phyloP scores from a whole-genome alignment of 2,329 filamentous ascomycete species.

The Metarhizium brunneum region DNA sequence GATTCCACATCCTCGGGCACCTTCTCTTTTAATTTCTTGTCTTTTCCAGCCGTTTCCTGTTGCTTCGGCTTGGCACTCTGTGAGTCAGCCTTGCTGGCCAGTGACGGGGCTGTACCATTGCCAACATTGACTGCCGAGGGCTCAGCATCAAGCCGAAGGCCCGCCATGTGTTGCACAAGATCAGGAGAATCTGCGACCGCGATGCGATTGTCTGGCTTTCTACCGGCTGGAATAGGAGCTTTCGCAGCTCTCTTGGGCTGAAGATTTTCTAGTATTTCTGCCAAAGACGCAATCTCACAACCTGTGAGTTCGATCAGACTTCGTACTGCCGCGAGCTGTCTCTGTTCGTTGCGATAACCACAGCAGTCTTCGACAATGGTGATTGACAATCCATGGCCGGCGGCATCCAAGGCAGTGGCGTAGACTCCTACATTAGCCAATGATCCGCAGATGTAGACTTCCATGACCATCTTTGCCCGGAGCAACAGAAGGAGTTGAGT shows the following conservation, averaged over 20 bases:
- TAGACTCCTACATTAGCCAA: constrained; percentile 83
- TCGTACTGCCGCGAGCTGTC: constrained; percentile 62
- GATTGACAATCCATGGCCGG: constrained; percentile 77
- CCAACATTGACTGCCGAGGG: constrained; percentile 12
- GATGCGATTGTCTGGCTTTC: neutral
- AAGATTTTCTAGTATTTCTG: constrained; percentile 41
- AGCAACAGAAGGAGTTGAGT: constrained; percentile 67
- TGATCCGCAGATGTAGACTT: constrained; percentile 81
- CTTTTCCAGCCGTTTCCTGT: constrained; percentile 8
- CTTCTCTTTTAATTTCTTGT: neutral
- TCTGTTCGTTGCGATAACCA: constrained; percentile 61
- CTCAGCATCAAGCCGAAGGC: constrained; percentile 19
- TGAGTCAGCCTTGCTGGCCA: constrained; percentile 8
- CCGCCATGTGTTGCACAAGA: constrained; percentile 22
- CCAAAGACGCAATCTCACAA: constrained; percentile 53
- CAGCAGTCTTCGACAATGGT: constrained; percentile 84
- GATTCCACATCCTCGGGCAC: neutral
- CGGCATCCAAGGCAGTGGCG: constrained; percentile 85
- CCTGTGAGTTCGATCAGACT: constrained; percentile 68
- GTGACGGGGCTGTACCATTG: neutral
- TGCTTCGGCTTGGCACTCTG: constrained; percentile 8
- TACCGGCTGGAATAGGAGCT: neutral
- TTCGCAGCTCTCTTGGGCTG: constrained; percentile 8
- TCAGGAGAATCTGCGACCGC: constrained; percentile 12
- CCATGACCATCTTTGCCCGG: constrained; percentile 77